Conservation (phyloP, 352 stramenopile genomes). For the Globisporangium lucens region DNA sequence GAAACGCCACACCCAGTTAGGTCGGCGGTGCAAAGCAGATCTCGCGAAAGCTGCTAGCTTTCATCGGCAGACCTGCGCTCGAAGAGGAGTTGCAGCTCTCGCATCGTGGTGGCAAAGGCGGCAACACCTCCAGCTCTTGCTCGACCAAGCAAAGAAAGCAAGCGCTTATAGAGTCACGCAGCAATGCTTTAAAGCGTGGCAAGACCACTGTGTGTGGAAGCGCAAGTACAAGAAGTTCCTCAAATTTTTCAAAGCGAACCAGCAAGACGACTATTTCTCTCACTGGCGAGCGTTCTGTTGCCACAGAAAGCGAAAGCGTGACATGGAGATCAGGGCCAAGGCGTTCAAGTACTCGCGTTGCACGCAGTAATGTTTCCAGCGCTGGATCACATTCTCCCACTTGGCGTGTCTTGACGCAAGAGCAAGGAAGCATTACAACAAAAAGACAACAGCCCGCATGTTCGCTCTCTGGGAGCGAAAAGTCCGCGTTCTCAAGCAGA, state of each 20-base stretch:
- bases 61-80: background rate
- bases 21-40: background rate
- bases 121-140: background rate
- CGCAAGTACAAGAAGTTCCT: constrained; percentile 24
- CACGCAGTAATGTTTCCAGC: background rate
- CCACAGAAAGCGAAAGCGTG: constrained; percentile 2
- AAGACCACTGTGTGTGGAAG: constrained; percentile 24
- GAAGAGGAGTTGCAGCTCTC: constrained; percentile 8
- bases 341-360: constrained; percentile 15
- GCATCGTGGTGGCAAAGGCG: constrained; percentile 19
- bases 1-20: background rate
- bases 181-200: constrained; percentile 24
- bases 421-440: constrained; percentile 7
- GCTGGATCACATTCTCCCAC: constrained; percentile 6
- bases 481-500: constrained; percentile 28
- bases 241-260: constrained; percentile 23
- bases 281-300: constrained; percentile 30
- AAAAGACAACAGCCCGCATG: constrained; percentile 2
- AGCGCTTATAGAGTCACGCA: background rate
- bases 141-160: constrained; percentile 1
- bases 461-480: constrained; percentile 27
- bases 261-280: constrained; percentile 25
- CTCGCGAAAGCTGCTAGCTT: background rate
- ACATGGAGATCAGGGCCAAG: constrained; percentile 22
- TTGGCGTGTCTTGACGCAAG: background rate